A percentile compares a stretch with the other conserved stretches of the same genome.
Evolutionary conservation across 345 rosid species (phyloP).

Genomic region (Schrenkiella parvula): DNA sequence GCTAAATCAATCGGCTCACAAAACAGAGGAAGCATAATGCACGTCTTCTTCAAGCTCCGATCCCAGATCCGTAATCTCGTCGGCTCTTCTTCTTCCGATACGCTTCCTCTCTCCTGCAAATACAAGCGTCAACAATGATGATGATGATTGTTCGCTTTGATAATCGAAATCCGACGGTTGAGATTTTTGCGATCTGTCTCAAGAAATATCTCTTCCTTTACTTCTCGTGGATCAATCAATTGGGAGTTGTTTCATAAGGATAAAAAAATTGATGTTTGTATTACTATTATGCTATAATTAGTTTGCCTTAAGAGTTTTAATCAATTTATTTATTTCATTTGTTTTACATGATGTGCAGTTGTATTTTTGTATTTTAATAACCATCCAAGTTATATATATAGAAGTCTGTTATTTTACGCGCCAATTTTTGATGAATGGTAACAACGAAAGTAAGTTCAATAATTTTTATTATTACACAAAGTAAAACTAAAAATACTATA

Average conservation of each 20-base stretch:
- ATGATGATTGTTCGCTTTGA: background rate
- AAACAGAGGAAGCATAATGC: slow-evolving; percentile 75
- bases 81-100: slow-evolving; percentile 45
- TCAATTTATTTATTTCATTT: slow-evolving; percentile 10
- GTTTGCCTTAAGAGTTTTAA: background rate
- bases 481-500: background rate
- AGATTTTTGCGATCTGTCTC: background rate
- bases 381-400: slow-evolving; percentile 20
- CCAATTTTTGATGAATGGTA: background rate
- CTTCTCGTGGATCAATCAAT: background rate
- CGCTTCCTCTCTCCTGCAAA: slow-evolving; percentile 38
- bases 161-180: background rate
- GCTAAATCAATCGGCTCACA: slow-evolving; percentile 51
- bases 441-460: background rate
- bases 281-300: slow-evolving; percentile 3
- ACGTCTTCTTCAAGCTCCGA: slow-evolving; percentile 66
- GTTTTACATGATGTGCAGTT: slow-evolving; percentile 18
- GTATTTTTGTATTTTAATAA: slow-evolving; percentile 13
- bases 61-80: slow-evolving; percentile 49
- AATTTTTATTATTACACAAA: background rate
- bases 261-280: too few species aligned
- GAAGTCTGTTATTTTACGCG: slow-evolving; percentile 9
- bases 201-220: background rate
- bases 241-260: too few species aligned
- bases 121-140: slow-evolving; percentile 22